Base-by-base conservation (phyloP, 371 early-diverging fungal genomes). In the Actinomortierella ambigua region DNA sequence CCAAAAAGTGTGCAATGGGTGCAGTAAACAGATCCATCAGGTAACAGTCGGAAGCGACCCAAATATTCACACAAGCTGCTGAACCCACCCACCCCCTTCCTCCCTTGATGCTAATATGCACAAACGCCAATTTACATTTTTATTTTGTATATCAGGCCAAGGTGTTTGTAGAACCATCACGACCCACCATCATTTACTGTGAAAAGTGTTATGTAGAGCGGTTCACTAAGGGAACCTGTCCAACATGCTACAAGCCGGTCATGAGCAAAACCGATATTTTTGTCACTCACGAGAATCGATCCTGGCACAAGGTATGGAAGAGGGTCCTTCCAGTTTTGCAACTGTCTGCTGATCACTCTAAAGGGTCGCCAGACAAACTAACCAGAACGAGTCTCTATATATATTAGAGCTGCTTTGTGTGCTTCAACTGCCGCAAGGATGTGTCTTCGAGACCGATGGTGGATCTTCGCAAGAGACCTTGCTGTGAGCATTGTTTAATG, bases 401-500 rank as follows among this genome's bases (percentile, higher is more conserved):
- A n/a, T n/a, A n/a, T 4, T 57, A 69, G 69, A 39, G 55, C 14
- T 73, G 75, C 48, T 73, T 73, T 41, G 57, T 59, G 40, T 87
- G 87, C 56, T 83, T 81, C 76, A 63, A 61, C 42, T 87, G 87
- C 29, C 76, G 67, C 18, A 53, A 59, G 44, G 61, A 18, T 51
- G 54, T 27, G 24, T 81, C 55, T 54, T 62, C n/a, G 55, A 78
- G 61, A 7, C 89, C 90, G 8, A 65, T 89, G 62, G 87, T 89
- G 1, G 89, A 87, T 57, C 53, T 83, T 9, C 60, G 76, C 6
- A 82, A 84, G 8, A 66, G 78, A 23, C 90, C 90, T 11, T 86
- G 85, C 26, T 90, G 90, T 63, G 89, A 88, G 53, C 68, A 77
- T 11, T 90, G 90, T 55, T 75, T 90, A 50, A 79, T 81, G 78